Conservation (phyloP, 495 filamentous ascomycete genomes). For the Aspergillus egyptiacus region DNA sequence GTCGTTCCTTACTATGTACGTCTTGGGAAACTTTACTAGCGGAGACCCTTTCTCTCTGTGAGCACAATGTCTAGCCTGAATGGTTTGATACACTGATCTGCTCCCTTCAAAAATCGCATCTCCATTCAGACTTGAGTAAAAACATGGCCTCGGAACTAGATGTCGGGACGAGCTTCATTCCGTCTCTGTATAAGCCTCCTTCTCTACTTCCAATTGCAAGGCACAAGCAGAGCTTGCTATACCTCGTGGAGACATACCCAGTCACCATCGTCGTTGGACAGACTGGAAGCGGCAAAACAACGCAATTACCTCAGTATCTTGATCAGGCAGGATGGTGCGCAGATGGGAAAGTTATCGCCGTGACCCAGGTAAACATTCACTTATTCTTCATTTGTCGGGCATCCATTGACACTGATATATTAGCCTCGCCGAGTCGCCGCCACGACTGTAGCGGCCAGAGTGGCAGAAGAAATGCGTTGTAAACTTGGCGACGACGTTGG, state of each 20-base stretch:
- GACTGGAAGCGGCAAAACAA: conserved; percentile 88
- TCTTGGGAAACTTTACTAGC: background rate
- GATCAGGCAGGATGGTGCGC: conserved; percentile 85
- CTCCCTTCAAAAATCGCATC: background rate
- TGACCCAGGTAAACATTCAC: conserved; percentile 69
- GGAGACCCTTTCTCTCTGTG: background rate
- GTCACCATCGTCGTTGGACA: conserved; percentile 84
- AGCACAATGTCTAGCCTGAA: conserved; percentile 12
- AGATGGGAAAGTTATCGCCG: conserved; percentile 73
- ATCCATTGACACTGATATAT: conserved; percentile 1
- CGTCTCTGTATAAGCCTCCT: conserved; percentile 70
- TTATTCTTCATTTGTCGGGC: background rate
- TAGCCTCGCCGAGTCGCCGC: conserved; percentile 90
- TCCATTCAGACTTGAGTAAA: background rate
- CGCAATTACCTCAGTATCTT: conserved; percentile 82
- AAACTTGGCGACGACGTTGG: conserved; percentile 92
- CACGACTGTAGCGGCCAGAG: conserved; percentile 82
- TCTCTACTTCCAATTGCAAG: conserved; percentile 71
- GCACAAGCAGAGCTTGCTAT: conserved; percentile 66
- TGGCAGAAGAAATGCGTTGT: conserved; percentile 89
- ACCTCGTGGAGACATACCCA: conserved; percentile 68
- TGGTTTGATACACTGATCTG: conserved; percentile 1
- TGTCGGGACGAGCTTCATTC: conserved; percentile 61
- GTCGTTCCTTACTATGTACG: too few species aligned
- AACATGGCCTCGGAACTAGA: conserved; percentile 46